Percentiles rank a stretch among this genome's conserved stretches.
phyloP scores from a whole-genome alignment of 768 basidiomycete genomes.

The Trametes gibbosa region DNA sequence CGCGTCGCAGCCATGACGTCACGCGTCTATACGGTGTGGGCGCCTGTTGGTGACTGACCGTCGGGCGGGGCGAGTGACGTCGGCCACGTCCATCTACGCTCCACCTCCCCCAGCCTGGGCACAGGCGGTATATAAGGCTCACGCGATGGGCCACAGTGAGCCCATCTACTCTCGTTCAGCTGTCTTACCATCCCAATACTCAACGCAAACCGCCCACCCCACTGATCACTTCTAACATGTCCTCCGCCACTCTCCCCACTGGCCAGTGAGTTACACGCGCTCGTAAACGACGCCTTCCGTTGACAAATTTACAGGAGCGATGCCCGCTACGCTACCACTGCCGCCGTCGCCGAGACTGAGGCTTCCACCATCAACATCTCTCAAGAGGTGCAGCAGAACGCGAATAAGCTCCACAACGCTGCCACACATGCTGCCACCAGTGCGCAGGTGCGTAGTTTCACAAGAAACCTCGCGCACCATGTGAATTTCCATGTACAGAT shows the following conservation, averaged over 20 bases:
- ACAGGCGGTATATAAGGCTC: not conserved
- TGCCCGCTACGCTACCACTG: conserved; percentile 50
- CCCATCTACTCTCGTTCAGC: not conserved
- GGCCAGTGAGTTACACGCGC: conserved; percentile 14
- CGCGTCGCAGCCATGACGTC: not conserved
- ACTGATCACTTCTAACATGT: conserved; percentile 4
- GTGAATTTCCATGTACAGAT: conserved; percentile 2
- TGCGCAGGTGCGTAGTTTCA: conserved; percentile 42
- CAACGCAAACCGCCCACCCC: not conserved
- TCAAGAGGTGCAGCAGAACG: conserved; percentile 46
- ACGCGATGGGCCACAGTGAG: not conserved
- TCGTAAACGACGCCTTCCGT: not conserved
- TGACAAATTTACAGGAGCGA: conserved; percentile 21
- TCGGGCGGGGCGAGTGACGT: conserved; percentile 10
- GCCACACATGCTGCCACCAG: conserved; percentile 51
- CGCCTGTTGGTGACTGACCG: not conserved
- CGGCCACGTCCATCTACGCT: not conserved
- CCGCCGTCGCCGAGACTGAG: conserved; percentile 48
- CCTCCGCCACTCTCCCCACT: conserved; percentile 15
- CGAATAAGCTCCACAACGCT: conserved; percentile 41
- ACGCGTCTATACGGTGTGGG: conserved; percentile 1
- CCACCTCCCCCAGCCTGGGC: not conserved
- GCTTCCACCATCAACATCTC: conserved; percentile 43
- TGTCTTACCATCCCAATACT: not conserved
- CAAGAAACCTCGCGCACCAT: not conserved